A percentile compares a stretch with the other conserved stretches of the same genome.
Evolutionary conservation across 352 stramenopile genomes (phyloP).

Genomic region (Globisporangium viniferum): DNA sequence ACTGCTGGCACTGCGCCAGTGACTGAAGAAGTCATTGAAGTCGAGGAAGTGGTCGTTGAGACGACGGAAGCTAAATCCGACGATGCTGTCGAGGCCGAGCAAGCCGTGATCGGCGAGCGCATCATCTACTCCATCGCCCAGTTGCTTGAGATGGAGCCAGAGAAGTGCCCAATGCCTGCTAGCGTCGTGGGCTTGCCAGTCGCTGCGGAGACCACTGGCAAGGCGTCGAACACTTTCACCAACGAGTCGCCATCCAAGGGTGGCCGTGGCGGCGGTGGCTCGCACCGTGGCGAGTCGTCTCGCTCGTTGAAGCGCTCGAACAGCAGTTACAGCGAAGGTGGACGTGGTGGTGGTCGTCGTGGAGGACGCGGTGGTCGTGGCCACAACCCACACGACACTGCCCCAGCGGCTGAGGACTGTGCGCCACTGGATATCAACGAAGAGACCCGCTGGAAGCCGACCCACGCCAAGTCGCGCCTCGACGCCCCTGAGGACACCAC

Average conservation of each 20-base stretch:
- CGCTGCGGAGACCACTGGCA: slow-evolving; percentile 45
- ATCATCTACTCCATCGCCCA: slow-evolving; percentile 80
- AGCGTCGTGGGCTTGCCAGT: slow-evolving; percentile 49
- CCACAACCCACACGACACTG: slow-evolving; percentile 43
- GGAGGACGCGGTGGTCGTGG: slow-evolving; percentile 41
- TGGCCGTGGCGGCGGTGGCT: slow-evolving; percentile 18
- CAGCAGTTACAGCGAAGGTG: slow-evolving; percentile 39
- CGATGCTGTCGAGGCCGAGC: slow-evolving; percentile 30
- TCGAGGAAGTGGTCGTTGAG: background rate
- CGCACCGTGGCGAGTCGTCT: slow-evolving; percentile 41
- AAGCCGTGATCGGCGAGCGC: slow-evolving; percentile 43
- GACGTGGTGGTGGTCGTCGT: slow-evolving; percentile 39
- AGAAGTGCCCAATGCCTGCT: slow-evolving; percentile 45
- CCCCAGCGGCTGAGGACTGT: slow-evolving; percentile 55
- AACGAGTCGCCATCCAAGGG: slow-evolving; percentile 5
- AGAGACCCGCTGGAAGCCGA: slow-evolving; percentile 82
- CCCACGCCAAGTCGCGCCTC: slow-evolving; percentile 53
- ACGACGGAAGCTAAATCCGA: slow-evolving; percentile 14
- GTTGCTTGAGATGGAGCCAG: slow-evolving; percentile 68
- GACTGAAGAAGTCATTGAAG: background rate
- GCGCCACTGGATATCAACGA: slow-evolving; percentile 77
- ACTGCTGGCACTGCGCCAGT: background rate
- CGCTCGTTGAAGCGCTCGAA: slow-evolving; percentile 41
- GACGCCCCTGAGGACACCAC: slow-evolving; percentile 40
- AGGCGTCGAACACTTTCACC: slow-evolving; percentile 29